Evolutionary conservation across 306 rosid genomes (phyloP).

Genomic region (Fagus sylvatica): DNA sequence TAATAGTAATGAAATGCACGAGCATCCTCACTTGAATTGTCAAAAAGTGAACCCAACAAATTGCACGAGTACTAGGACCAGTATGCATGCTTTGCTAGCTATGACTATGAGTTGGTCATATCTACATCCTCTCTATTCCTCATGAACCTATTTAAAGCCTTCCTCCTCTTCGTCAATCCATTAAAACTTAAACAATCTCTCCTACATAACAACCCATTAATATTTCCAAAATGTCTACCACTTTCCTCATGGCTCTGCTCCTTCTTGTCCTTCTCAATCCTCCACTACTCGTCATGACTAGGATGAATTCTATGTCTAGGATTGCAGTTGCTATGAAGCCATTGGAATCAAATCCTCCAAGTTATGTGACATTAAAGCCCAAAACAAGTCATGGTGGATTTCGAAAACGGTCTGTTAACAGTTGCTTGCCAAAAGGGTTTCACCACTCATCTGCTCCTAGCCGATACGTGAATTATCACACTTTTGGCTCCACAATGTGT

Average conservation of each 20-base stretch:
- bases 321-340: conserved; percentile 35
- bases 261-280: conserved; percentile 31
- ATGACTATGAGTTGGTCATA: conserved; percentile 41
- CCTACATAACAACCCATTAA: not conserved
- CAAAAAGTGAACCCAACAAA: conserved; percentile 39
- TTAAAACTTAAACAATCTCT: conserved; percentile 11
- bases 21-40: conserved; percentile 31
- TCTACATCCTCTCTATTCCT: conserved; percentile 25
- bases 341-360: conserved; percentile 30
- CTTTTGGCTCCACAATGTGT: conserved; percentile 50
- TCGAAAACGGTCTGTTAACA: conserved; percentile 35
- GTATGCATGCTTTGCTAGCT: conserved; percentile 42
- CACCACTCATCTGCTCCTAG: conserved; percentile 62
- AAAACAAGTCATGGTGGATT: conserved; percentile 20
- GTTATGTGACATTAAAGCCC: conserved; percentile 37
- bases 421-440: conserved; percentile 64
- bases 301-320: conserved; percentile 6
- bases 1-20: conserved; percentile 48
- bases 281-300: conserved; percentile 14
- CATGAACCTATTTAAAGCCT: conserved; percentile 66
- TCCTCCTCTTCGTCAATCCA: conserved; percentile 8
- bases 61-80: conserved; percentile 20
- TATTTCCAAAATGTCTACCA: conserved; percentile 24
- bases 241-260: conserved; percentile 22
- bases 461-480: conserved; percentile 48